Conservation (phyloP, 495 filamentous ascomycete genomes). For the Chaetomium tenue region DNA sequence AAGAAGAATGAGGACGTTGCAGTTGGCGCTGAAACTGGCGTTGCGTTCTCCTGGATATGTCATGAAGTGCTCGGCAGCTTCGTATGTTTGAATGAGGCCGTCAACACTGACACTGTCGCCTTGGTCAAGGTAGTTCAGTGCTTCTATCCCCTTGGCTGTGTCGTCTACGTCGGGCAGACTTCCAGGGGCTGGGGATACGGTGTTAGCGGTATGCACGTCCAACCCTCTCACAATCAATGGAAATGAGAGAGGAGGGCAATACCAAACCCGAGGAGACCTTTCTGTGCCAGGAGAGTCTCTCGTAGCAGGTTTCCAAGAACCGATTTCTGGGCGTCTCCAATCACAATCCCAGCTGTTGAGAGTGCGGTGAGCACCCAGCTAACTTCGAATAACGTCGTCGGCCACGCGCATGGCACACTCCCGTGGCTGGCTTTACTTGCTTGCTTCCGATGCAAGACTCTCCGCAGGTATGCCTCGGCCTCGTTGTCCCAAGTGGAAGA, state of each 20-base stretch:
- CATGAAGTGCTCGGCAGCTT: neutral
- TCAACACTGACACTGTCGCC: neutral
- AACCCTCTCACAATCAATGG: neutral
- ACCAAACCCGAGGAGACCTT: neutral
- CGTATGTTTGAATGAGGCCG: neutral
- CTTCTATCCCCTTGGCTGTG: neutral
- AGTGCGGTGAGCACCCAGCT: neutral
- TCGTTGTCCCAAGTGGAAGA: neutral
- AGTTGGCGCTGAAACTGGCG: neutral
- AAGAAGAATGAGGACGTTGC: neutral
- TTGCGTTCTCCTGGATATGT: neutral
- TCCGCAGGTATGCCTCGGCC: neutral
- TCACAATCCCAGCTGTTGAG: neutral
- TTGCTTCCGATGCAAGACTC: neutral
- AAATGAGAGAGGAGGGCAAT: neutral
- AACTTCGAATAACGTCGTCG: neutral
- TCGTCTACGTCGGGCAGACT: neutral
- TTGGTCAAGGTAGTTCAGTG: neutral
- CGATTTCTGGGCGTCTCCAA: neutral
- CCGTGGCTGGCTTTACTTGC: neutral
- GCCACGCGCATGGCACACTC: neutral
- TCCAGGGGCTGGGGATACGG: neutral
- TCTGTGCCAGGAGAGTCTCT: neutral
- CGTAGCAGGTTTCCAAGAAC: neutral
- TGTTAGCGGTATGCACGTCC: neutral